Base-by-base conservation (phyloP, 345 rosid species). In the Gossypium thurberi region DNA sequence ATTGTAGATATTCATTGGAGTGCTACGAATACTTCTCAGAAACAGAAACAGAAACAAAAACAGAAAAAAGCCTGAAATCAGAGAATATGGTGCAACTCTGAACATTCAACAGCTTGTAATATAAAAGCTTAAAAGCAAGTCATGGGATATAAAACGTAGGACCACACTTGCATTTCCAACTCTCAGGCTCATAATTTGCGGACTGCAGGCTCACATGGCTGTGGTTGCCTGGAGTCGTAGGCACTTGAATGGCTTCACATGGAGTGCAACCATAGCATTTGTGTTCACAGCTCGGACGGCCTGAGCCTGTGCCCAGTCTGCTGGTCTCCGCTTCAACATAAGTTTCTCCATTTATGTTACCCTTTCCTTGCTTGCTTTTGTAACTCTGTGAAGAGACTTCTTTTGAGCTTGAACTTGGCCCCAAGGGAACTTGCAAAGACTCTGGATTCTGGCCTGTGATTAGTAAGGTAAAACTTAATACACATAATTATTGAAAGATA, bases 131-230 rank as follows among this genome's bases (percentile, higher is more conserved):
- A 1, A 33, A 33, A 33, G 40, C 40, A 33, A 33, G 40, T 87
- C 84, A 87, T 15, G 93, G 88, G 70, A 67, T 72, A 58, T 84
- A 85, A 40, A 81, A 70, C 12, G 86, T 78, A 75, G 92, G 91
- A 20, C 88, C 86, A 77, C 94, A 92, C 62, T 86, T 92, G 86
- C 96, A 93, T 83, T 87, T 89, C 98, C 95, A 93, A 0, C 91
- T 86, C 75, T 87, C 92, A 52, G 98, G 97, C 62, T 89, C 87
- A 71, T 91, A 93, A 80, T 88, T 91, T 28, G 97, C 80, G 63
- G 87, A 89, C 59, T 86, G 79, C 21, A 83, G 69, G 60, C 77
- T 80, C 72, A 85, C 72, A 51, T 75, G 79, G 73, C 56, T 57
- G 33, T 59, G 80, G 21, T 78, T 71, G 76, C 64, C 72, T 72